Conservation (phyloP, 163 green algal genomes). For the Chlamydomonas reinhardtii region DNA sequence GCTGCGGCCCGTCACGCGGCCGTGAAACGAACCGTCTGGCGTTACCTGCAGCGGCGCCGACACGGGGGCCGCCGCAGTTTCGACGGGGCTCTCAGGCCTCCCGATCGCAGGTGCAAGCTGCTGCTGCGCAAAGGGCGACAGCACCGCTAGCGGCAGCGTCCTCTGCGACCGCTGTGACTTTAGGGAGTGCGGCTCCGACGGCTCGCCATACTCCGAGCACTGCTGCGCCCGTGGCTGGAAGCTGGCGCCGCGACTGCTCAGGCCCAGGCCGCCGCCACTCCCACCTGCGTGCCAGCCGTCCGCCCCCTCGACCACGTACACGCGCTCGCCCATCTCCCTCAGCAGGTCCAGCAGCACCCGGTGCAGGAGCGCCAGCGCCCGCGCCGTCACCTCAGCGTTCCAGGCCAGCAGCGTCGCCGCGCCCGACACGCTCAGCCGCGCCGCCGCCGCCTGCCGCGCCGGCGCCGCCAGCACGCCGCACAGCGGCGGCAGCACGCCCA, state of each 20-base stretch:
- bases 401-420: slow-evolving; percentile 14
- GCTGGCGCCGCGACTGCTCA: too few relatives aligned
- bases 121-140: background rate
- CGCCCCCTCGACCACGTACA: background rate
- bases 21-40: too few relatives aligned
- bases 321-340: background rate
- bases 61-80: too few relatives aligned
- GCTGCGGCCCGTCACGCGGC: too few relatives aligned
- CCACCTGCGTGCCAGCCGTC: too few relatives aligned
- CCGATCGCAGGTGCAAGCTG: too few relatives aligned
- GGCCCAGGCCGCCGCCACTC: too few relatives aligned
- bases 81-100: too few relatives aligned
- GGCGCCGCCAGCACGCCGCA: slow-evolving; percentile 4
- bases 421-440: slow-evolving; percentile 4
- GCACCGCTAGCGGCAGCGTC: background rate
- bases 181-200: background rate
- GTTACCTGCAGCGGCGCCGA: too few relatives aligned
- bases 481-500: background rate
- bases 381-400: background rate
- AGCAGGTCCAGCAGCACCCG: background rate
- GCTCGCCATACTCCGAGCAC: background rate
- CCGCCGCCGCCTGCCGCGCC: background rate
- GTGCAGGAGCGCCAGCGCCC: slow-evolving; percentile 2
- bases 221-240: background rate
- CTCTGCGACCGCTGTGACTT: background rate